Evolutionary conservation across 352 stramenopile species (phyloP).

Genomic region (Halophytophthora polymorphica): DNA sequence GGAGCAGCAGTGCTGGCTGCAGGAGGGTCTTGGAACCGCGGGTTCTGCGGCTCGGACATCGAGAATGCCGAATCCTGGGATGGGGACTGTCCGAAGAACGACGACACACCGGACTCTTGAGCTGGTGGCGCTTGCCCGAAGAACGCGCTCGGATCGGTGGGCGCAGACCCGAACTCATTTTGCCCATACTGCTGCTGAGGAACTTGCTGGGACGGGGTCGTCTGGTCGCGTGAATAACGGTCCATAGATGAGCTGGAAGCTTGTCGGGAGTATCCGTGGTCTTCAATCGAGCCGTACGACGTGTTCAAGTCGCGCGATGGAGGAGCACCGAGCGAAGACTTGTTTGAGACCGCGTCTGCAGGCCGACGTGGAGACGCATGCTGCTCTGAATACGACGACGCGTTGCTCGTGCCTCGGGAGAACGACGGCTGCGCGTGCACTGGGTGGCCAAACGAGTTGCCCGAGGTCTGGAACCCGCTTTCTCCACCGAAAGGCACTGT

Average conservation of each 20-base stretch:
- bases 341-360: slow-evolving; percentile 9
- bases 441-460: slow-evolving; percentile 11
- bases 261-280: slow-evolving; percentile 16
- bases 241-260: slow-evolving; percentile 25
- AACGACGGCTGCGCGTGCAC: slow-evolving; percentile 24
- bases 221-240: slow-evolving; percentile 12
- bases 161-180: slow-evolving; percentile 1
- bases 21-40: slow-evolving; percentile 4
- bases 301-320: slow-evolving; percentile 18
- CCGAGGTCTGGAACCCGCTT: slow-evolving; percentile 5
- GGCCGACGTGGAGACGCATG: slow-evolving; percentile 4
- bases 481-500: slow-evolving; percentile 12
- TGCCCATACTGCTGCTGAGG: slow-evolving; percentile 4
- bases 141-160: slow-evolving; percentile 20
- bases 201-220: slow-evolving; percentile 9
- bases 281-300: slow-evolving; percentile 19
- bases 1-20: slow-evolving; percentile 7
- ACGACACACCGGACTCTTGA: slow-evolving; percentile 19
- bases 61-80: slow-evolving; percentile 10
- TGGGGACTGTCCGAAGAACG: slow-evolving; percentile 26
- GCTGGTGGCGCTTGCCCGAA: slow-evolving; percentile 15
- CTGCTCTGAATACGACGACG: slow-evolving; percentile 34
- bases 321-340: slow-evolving; percentile 2
- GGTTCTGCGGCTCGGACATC: slow-evolving; percentile 8
- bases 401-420: slow-evolving; percentile 31